Evolutionary conservation across 805 yeast species (phyloP), one percentile per base, ranked within the genome.

Genomic region (Danielia oregonensis): DNA sequence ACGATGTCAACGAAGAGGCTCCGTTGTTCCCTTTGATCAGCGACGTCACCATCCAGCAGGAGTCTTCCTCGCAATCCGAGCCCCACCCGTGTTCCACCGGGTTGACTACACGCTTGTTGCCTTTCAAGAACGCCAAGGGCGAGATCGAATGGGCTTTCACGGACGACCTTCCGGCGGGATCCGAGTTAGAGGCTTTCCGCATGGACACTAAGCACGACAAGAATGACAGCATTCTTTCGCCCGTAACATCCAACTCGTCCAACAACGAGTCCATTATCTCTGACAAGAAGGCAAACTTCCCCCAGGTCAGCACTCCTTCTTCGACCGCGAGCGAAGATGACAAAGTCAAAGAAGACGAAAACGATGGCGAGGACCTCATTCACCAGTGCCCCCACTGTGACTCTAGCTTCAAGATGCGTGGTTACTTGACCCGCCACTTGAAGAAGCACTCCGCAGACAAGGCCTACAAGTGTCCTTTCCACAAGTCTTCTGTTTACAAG

Each of bases 121-220:
- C 81, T 4, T 63, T 68, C 42, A 72, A 70, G 31, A 76, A 74
- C 46, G 56, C 53, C 11, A 63, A 67, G 22, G 85, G 83, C 3
- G 77, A 74, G 42, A 65, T 78, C 11, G 79, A 74, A 36, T 78
- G 82, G 76, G 67, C 68, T 11, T 66, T 78, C 36, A 68, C 72
- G 16, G 77, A 74, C 26, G 71, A 66, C 50, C 30, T 37, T 13
- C 43, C 32, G 11, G 44, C 52, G 11, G 61, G 52, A 5, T 33
- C 44, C 33, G 64, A 56, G 37, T 44, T 57, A 31, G 63, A 60
- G 21, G 52, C 46, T 9, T 58, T 57, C 39, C 29, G 18, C 17
- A 30, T 30, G 6, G 32, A 36, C 24, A 21, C 27, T 30, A 21
- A 10, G 40, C 19, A 32, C 36, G 38, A 40, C 23, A 30, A 33